Percentiles rank a stretch among this genome's conserved stretches.
Evolutionary conservation across 2,329 filamentous ascomycete genomes (phyloP).

Genomic region (Ophiostoma sp.): DNA sequence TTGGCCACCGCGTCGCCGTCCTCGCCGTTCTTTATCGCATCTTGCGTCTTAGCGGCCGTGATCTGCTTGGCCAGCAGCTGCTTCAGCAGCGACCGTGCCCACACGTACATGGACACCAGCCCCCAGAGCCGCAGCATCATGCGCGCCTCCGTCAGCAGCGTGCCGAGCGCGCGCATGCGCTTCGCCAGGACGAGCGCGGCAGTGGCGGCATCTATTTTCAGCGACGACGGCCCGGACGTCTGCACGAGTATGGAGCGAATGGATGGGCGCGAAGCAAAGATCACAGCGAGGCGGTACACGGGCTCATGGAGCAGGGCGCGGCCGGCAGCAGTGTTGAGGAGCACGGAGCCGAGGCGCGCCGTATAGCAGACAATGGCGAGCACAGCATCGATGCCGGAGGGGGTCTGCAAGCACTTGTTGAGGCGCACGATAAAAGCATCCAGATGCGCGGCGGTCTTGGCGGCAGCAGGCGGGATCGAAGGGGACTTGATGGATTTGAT

Average conservation of each 20-base stretch:
- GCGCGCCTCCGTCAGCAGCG: slow-evolving; percentile 63
- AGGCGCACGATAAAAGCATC: slow-evolving; percentile 53
- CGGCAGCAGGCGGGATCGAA: neutral
- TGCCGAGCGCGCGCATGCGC: slow-evolving; percentile 56
- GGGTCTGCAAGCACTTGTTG: slow-evolving; percentile 60
- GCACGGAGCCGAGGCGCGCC: slow-evolving; percentile 49
- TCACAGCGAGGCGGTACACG: slow-evolving; percentile 48
- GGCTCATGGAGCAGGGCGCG: slow-evolving; percentile 49
- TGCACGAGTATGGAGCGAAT: slow-evolving; percentile 32
- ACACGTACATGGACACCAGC: slow-evolving; percentile 66
- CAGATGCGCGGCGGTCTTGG: slow-evolving; percentile 5
- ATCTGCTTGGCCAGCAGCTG: slow-evolving; percentile 28
- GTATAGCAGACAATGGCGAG: slow-evolving; percentile 65
- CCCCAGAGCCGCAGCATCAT: slow-evolving; percentile 74
- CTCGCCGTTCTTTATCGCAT: slow-evolving; percentile 35
- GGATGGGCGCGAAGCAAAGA: slow-evolving; percentile 45
- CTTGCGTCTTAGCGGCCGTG: slow-evolving; percentile 26
- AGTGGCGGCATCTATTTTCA: slow-evolving; percentile 34
- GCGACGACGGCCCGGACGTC: slow-evolving; percentile 29
- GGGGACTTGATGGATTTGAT: neutral
- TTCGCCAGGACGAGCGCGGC: slow-evolving; percentile 45
- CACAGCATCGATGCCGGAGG: slow-evolving; percentile 62
- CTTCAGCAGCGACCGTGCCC: slow-evolving; percentile 49
- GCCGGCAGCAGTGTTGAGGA: slow-evolving; percentile 46
- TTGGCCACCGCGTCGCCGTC: slow-evolving; percentile 31